These are phyloP conservation scores for Amniculicola lignicola DNA, from an alignment of 495 filamentous ascomycete genomes.

Conservation along the genomic window DNA sequence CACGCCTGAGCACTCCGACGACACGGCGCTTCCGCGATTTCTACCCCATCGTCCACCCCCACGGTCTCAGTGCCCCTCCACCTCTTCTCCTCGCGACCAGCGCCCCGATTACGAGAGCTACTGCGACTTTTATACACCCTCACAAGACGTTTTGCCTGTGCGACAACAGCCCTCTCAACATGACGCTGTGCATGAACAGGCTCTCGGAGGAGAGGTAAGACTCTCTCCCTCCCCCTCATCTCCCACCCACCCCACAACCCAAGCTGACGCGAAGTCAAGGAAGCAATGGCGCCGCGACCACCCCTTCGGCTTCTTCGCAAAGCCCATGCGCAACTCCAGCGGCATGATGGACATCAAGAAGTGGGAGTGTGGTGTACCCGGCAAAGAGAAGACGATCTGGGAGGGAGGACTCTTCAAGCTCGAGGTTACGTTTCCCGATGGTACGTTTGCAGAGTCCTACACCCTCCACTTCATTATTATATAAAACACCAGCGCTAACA, in stretches of 20 bases:
- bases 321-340: slow-evolving; percentile 72
- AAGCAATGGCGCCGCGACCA: slow-evolving; percentile 97
- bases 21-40: too few relatives aligned
- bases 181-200: slow-evolving; percentile 87
- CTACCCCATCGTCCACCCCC: too few relatives aligned
- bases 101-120: too few relatives aligned
- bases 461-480: not conserved
- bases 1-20: too few relatives aligned
- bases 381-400: slow-evolving; percentile 94
- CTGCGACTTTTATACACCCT: too few relatives aligned
- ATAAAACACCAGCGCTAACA: slow-evolving; percentile 1
- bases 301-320: slow-evolving; percentile 95
- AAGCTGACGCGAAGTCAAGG: slow-evolving; percentile 47
- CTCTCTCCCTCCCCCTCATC: slow-evolving; percentile 22
- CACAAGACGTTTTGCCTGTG: not conserved
- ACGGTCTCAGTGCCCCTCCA: too few relatives aligned
- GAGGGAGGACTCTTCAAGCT: slow-evolving; percentile 95
- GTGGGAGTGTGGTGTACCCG: slow-evolving; percentile 95
- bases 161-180: slow-evolving; percentile 39
- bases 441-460: too few relatives aligned
- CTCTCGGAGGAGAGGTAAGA: slow-evolving; percentile 84
- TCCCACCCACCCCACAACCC: slow-evolving; percentile 20
- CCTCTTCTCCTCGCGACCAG: too few relatives aligned
- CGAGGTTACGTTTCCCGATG: slow-evolving; percentile 88
- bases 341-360: slow-evolving; percentile 87